Percentiles rank a stretch among this genome's conserved stretches.
phyloP scores from a whole-genome alignment of 2,329 filamentous ascomycete genomes.

The Aspergillus aculeatinus region DNA sequence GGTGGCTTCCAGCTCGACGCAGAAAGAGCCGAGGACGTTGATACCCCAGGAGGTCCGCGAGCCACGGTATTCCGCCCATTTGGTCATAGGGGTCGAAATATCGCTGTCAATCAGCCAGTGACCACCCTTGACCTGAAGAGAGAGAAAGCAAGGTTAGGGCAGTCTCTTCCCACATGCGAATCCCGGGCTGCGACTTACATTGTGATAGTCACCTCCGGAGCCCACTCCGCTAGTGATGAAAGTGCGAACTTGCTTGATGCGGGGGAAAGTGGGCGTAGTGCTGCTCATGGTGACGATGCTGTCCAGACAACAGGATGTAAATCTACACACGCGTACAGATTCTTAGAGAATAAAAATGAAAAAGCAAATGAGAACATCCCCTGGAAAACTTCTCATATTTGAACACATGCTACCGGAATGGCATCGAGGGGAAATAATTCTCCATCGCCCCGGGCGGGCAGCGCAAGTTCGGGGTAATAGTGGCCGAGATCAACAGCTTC shows the following conservation, averaged over 20 bases:
- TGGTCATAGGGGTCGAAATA: constrained; percentile 89
- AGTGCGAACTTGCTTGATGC: constrained; percentile 47
- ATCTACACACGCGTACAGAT: not conserved
- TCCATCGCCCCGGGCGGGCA: constrained; percentile 11
- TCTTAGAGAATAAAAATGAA: constrained; percentile 4
- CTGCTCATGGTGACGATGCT: constrained; percentile 30
- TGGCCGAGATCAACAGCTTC: constrained; percentile 15
- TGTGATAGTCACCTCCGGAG: constrained; percentile 69
- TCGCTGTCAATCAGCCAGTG: constrained; percentile 85
- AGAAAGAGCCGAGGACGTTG: constrained; percentile 90
- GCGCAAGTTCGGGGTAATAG: constrained; percentile 29
- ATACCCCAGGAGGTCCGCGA: constrained; percentile 93
- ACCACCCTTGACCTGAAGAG: constrained; percentile 45
- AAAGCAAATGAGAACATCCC: constrained; percentile 11
- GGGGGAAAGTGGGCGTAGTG: constrained; percentile 36
- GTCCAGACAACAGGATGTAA: not conserved
- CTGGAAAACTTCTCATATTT: constrained; percentile 19
- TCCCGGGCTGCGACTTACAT: constrained; percentile 61
- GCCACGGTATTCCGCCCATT: constrained; percentile 82
- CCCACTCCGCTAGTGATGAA: constrained; percentile 49
- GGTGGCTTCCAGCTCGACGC: constrained; percentile 81
- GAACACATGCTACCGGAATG: constrained; percentile 9
- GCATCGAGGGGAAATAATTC: constrained; percentile 8
- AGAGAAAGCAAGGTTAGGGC: not conserved
- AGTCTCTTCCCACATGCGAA: not conserved